Evolutionary conservation across 2,329 filamentous ascomycete species (phyloP).

Genomic region (Tolypocladium paradoxum): DNA sequence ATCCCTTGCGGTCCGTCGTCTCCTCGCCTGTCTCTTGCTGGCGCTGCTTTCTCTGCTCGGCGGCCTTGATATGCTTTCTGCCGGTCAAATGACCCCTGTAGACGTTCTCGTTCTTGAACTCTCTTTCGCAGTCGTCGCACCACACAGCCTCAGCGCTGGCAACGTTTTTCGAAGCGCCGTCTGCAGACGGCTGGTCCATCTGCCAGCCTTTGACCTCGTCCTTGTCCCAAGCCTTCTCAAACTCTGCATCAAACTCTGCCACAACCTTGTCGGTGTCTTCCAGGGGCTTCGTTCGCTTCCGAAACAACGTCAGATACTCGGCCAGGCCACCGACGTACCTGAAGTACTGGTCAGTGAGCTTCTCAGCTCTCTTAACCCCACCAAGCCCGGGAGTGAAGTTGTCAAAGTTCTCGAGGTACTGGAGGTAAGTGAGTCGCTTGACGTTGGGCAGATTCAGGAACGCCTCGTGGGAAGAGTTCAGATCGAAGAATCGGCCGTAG

Average conservation of each 20-base stretch:
- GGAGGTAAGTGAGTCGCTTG: conserved; percentile 78
- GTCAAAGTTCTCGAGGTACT: conserved; percentile 89
- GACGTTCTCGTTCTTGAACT: conserved; percentile 91
- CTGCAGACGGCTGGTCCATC: conserved; percentile 35
- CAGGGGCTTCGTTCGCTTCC: conserved; percentile 72
- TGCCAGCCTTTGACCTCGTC: conserved; percentile 75
- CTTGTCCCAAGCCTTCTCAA: conserved; percentile 71
- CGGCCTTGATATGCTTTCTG: conserved; percentile 86
- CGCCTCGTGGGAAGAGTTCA: conserved; percentile 73
- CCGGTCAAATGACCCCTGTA: conserved; percentile 82
- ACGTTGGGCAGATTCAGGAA: conserved; percentile 84
- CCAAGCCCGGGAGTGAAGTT: conserved; percentile 65
- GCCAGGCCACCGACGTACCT: conserved; percentile 73
- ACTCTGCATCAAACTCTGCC: conserved; percentile 67
- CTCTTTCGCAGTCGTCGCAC: conserved; percentile 87
- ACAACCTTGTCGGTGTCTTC: conserved; percentile 78
- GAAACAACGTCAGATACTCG: conserved; percentile 77
- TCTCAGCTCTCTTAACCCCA: conserved; percentile 68
- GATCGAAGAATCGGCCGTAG: conserved; percentile 84
- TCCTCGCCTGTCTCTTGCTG: conserved; percentile 25
- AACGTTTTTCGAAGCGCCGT: conserved; percentile 11
- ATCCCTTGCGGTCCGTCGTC: conserved; percentile 13
- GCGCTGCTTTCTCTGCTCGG: conserved; percentile 49
- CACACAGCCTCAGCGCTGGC: conserved; percentile 57
- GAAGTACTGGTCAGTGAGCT: conserved; percentile 88